These are phyloP conservation scores for Closterium sp. DNA, from an alignment of 139 green algal species.

Conservation along the genomic window DNA sequence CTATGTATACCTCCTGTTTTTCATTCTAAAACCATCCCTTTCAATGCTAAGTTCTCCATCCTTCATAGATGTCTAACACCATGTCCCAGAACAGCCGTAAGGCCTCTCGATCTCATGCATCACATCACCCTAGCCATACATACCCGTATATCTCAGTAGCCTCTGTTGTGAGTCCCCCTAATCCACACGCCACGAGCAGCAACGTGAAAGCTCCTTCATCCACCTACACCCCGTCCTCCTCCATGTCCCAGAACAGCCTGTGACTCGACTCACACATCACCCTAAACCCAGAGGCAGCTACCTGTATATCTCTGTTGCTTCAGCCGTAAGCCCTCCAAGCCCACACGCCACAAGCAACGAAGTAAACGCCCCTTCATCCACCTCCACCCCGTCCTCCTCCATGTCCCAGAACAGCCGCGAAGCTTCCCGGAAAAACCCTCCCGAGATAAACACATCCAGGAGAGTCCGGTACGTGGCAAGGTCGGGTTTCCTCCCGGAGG, in stretches of 20 bases:
- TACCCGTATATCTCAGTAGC: slow-evolving; percentile 36
- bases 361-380: slow-evolving; percentile 11
- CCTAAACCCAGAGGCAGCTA: too few relatives aligned
- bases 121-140: too few relatives aligned
- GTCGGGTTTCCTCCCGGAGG: slow-evolving; percentile 8
- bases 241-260: slow-evolving; percentile 42
- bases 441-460: slow-evolving; percentile 33
- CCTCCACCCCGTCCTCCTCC: slow-evolving; percentile 21
- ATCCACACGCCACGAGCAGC: slow-evolving; percentile 27
- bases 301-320: slow-evolving; percentile 39
- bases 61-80: too few relatives aligned
- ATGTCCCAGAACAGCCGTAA: too few relatives aligned
- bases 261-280: too few relatives aligned
- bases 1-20: too few relatives aligned
- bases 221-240: slow-evolving; percentile 7
- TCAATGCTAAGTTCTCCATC: too few relatives aligned
- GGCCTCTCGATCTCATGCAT: too few relatives aligned
- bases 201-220: slow-evolving; percentile 7
- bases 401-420: slow-evolving; percentile 41
- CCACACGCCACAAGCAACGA: slow-evolving; percentile 28
- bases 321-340: slow-evolving; percentile 3
- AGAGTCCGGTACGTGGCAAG: slow-evolving; percentile 39
- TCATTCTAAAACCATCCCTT: too few relatives aligned
- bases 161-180: slow-evolving; percentile 9
- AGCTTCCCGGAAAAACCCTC: slow-evolving; percentile 42